Evolutionary conservation across 768 basidiomycete species (phyloP).

Genomic region (Pleurotus pulmonarius): DNA sequence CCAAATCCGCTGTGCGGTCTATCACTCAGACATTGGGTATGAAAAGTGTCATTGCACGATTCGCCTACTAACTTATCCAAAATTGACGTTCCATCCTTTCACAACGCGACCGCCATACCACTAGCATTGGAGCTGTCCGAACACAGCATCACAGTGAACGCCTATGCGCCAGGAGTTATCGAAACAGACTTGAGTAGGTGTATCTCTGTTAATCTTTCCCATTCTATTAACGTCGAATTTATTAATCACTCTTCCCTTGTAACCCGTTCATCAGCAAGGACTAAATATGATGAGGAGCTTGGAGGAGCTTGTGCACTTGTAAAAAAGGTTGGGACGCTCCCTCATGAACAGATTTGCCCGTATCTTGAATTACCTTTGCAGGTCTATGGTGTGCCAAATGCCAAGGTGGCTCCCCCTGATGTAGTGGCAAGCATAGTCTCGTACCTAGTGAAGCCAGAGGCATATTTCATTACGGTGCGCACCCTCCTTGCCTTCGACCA

Average conservation of each 20-base stretch:
- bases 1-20: conserved; percentile 35
- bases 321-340: not conserved
- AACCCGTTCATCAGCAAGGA: not conserved
- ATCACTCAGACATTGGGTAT: conserved; percentile 33
- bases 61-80: too few relatives aligned
- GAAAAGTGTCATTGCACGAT: not conserved
- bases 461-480: conserved; percentile 27
- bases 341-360: not conserved
- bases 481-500: not conserved
- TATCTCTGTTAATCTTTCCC: not conserved
- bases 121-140: conserved; percentile 26
- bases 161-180: conserved; percentile 33
- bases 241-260: not conserved
- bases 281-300: not conserved
- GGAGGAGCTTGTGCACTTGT: not conserved
- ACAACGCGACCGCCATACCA: not conserved
- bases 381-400: conserved; percentile 9
- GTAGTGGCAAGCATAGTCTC: conserved; percentile 34
- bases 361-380: not conserved
- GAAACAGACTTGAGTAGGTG: conserved; percentile 25
- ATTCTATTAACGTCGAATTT: not conserved
- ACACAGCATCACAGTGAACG: conserved; percentile 33
- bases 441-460: conserved; percentile 31
- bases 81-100: too few relatives aligned
- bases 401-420: conserved; percentile 21